A percentile compares a stretch with the other conserved stretches of the same genome.
Conservation (phyloP, 2,329 filamentous ascomycete genomes). For the Sporothrix schenckii region DNA sequence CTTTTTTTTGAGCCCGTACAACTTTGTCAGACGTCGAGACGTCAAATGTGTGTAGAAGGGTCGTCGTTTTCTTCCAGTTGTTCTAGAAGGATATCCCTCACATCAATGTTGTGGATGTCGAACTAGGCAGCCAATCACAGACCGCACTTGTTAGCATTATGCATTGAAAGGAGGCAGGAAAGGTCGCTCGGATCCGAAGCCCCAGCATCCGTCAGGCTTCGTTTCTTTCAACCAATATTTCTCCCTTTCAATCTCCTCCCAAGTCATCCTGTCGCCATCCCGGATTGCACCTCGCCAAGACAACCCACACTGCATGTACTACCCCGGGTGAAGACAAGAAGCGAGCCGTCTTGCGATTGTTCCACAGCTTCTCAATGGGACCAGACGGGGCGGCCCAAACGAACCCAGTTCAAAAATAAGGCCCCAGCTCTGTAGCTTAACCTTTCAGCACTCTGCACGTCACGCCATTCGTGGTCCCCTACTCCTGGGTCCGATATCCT, state of each 20-base stretch:
- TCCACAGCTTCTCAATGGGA: not conserved
- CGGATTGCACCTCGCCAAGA: not conserved
- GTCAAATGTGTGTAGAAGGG: not conserved
- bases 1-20: no score
- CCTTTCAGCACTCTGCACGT: not conserved
- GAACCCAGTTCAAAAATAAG: not conserved
- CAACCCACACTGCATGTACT: not conserved
- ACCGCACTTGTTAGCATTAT: conserved; percentile 26
- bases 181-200: conserved; percentile 1
- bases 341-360: conserved; percentile 2
- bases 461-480: not conserved
- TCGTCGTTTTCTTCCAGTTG: not conserved
- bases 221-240: not conserved
- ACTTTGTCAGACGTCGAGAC: no score
- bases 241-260: not conserved
- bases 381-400: not conserved
- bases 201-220: not conserved
- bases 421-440: not conserved
- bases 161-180: conserved; percentile 26
- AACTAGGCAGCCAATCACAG: conserved; percentile 12
- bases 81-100: conserved; percentile 1
- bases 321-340: not conserved
- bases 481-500: no score
- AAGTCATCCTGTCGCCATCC: not conserved
- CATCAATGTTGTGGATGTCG: not conserved